phyloP scores from a whole-genome alignment of 2,329 filamentous ascomycete genomes.

The Hypocrella siamensis region DNA sequence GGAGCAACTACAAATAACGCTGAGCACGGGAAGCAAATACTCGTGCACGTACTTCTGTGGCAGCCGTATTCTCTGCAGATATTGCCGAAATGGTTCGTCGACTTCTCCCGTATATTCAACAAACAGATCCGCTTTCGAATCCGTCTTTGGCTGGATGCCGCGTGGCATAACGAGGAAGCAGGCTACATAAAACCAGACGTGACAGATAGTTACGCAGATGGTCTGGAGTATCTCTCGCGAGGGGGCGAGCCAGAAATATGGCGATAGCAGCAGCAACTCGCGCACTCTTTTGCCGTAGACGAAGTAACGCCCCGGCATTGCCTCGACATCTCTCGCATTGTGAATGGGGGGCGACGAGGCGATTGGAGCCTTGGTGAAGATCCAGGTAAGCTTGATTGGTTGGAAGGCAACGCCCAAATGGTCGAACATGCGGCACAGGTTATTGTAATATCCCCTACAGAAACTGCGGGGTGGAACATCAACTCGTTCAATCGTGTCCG shows the following conservation, averaged over 20 bases:
- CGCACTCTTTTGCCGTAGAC: slow-evolving; percentile 39
- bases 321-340: slow-evolving; percentile 4
- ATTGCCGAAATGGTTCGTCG: slow-evolving; percentile 10
- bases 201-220: slow-evolving; percentile 27
- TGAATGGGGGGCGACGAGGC: slow-evolving; percentile 1
- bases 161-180: slow-evolving; percentile 30
- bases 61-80: slow-evolving; percentile 31
- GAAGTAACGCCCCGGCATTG: slow-evolving; percentile 24
- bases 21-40: slow-evolving; percentile 39
- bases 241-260: slow-evolving; percentile 17
- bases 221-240: slow-evolving; percentile 26
- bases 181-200: slow-evolving; percentile 36
- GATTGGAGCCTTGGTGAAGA: slow-evolving; percentile 23
- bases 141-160: not conserved
- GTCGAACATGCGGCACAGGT: slow-evolving; percentile 39
- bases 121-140: not conserved
- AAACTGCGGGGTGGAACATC: slow-evolving; percentile 23
- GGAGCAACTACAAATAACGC: slow-evolving; percentile 37
- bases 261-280: slow-evolving; percentile 25
- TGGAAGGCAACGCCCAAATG: slow-evolving; percentile 34
- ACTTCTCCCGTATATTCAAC: not conserved
- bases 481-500: slow-evolving; percentile 16
- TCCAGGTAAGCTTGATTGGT: slow-evolving; percentile 35
- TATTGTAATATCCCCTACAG: slow-evolving; percentile 32
- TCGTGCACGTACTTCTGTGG: slow-evolving; percentile 28